Evolutionary conservation across 2,329 filamentous ascomycete genomes (phyloP), one percentile per base, ranked within the genome.

Genomic region (Raffaelea ambrosiae): DNA sequence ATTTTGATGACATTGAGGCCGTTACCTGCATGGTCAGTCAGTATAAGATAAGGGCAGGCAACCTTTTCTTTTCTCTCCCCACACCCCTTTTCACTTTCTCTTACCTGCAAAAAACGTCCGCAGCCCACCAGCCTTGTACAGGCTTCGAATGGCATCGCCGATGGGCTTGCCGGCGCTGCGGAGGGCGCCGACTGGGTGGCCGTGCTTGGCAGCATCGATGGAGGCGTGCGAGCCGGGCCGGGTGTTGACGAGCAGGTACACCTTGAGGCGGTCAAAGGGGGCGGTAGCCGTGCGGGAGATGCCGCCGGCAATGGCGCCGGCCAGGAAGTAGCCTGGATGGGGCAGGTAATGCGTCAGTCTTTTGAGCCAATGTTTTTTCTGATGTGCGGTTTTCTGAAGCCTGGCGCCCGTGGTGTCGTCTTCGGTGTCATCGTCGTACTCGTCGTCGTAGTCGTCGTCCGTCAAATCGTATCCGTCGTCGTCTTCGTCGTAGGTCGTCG

Each of bases 1-100:
- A 98, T 93, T 66, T 98, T 98, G 60, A 96, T 66, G 3, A 98
- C 89, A 58, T 98, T 98, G 57, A 98, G 72, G 3, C 93, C 93
- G 60, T 98, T 98, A 35, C 93, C 90, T 95, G 57, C 7, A 29
- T 7, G 13, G 16, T 8, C 8, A 38, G 35, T 38, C 16, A 38
- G 35, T 5, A n/a, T 7, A 29, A 7, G 26, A 7, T 29, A 29
- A n/a, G n/a, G n/a, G n/a, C n/a, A n/a, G n/a, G n/a, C n/a, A n/a
- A n/a, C 16, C 40, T 43, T 11, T 42, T 41, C n/a, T n/a, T 46
- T 21, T 3, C 29, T 43, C 22, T 23, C 40, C 21, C 29, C 33
- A 9, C 33, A 23, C 19, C 3, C 22, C 11, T 39, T 46, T 18
- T 42, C 18, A 4, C 40, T 23, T 39, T 46, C 18, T 55, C 82